Conservation (phyloP, 2,329 filamentous ascomycete genomes). For the Allantophomopsis cytisporea region DNA sequence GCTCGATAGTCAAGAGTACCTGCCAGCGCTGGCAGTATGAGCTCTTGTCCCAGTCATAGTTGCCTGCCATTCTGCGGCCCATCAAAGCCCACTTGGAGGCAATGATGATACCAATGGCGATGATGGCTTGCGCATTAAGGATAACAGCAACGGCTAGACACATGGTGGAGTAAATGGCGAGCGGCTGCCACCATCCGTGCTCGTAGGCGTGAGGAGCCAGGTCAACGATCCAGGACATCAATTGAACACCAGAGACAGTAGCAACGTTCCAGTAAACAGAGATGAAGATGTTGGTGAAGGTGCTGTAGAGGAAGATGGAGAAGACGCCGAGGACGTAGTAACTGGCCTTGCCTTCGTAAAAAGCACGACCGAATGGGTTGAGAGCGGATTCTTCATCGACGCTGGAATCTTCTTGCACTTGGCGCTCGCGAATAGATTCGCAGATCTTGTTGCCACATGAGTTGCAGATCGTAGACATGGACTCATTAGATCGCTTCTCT, state of each 20-base stretch:
- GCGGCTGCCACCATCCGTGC: conserved; percentile 13
- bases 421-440: neutral
- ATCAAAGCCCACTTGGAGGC: conserved; percentile 36
- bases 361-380: conserved; percentile 38
- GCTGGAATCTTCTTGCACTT: neutral
- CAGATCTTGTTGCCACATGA: neutral
- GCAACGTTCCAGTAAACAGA: conserved; percentile 36
- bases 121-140: conserved; percentile 25
- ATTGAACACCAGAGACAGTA: conserved; percentile 31
- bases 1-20: conserved; percentile 35
- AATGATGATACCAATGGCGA: conserved; percentile 29
- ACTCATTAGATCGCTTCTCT: neutral
- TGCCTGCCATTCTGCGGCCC: conserved; percentile 33
- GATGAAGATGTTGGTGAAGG: conserved; percentile 28
- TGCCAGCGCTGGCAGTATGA: conserved; percentile 46
- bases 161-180: conserved; percentile 26
- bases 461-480: neutral
- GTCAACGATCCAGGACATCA: conserved; percentile 22
- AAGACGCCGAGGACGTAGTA: conserved; percentile 34
- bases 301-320: conserved; percentile 34
- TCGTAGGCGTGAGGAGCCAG: conserved; percentile 15
- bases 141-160: conserved; percentile 25
- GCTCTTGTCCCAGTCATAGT: conserved; percentile 42
- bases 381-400: conserved; percentile 13
- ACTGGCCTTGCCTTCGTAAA: conserved; percentile 33